Conservation (phyloP, 2,329 filamentous ascomycete genomes). For the Periconia sp. region DNA sequence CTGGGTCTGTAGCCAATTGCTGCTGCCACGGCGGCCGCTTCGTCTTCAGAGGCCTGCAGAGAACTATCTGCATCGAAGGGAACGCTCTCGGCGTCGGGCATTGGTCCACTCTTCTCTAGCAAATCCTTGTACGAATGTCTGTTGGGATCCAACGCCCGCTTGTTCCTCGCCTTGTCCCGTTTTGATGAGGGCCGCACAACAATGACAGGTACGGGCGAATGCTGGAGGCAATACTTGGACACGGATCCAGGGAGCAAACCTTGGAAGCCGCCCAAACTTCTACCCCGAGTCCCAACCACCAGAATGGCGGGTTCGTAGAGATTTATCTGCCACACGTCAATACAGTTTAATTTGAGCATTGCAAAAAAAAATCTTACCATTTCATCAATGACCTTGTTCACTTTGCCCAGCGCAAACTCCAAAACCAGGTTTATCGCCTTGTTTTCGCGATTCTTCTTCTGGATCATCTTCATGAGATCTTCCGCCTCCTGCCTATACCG, state of each 20-base stretch:
- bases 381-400: constrained; percentile 86
- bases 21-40: constrained; percentile 53
- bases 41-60: constrained; percentile 43
- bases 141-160: constrained; percentile 74
- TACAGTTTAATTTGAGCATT: background rate
- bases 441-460: constrained; percentile 78
- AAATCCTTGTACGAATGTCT: constrained; percentile 78
- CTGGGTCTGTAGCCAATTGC: constrained; percentile 48
- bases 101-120: constrained; percentile 65
- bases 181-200: constrained; percentile 87
- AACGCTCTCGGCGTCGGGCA: constrained; percentile 53
- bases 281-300: constrained; percentile 84
- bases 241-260: constrained; percentile 85
- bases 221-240: constrained; percentile 92
- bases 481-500: constrained; percentile 77
- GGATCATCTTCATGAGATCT: constrained; percentile 71
- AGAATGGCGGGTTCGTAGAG: constrained; percentile 91
- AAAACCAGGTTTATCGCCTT: constrained; percentile 83
- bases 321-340: constrained; percentile 64
- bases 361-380: constrained; percentile 64
- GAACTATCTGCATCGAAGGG: constrained; percentile 46
- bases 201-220: constrained; percentile 89
- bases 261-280: constrained; percentile 82
- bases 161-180: constrained; percentile 85
- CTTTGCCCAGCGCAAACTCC: constrained; percentile 85